Evolutionary conservation across 768 basidiomycete species (phyloP), one percentile per base, ranked within the genome.

Genomic region (Rossbeevera mucosa): DNA sequence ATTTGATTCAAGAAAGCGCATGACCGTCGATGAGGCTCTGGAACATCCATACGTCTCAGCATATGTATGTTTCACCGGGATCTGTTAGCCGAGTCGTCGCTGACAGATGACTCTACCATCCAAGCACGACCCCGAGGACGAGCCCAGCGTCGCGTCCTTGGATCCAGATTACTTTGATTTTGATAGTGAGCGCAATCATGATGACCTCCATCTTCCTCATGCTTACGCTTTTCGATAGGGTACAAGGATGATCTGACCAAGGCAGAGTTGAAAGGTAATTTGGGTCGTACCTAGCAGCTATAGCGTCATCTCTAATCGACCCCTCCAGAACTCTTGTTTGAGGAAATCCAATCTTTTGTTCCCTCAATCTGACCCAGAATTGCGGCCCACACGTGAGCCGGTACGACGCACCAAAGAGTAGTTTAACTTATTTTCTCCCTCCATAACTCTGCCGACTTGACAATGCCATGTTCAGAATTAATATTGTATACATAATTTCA

Each of bases 81-180:
- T 21, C 30, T 36, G 11, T 52, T n/a, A 7, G 16, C 44, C 20
- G 18, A 40, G 20, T 30, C 7, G 18, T 24, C 3, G 29, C 44
- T 61, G 48, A 55, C 20, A 54, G 22, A 49, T n/a, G 11, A 18
- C 2, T 40, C 21, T 29, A 24, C 53, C 45, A 21, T 54, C 50
- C 54, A 24, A 87, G 83, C 89, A 92, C 60, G 91, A 93, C 64
- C 85, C 92, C 2, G 86, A 90, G 49, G 94, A 96, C 64, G 94
- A 96, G 64, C 94, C 94, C 2, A 74, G 74, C 25, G 85, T 87
- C n/a, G 76, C 81, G 38, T 85, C 89, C 9, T 79, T 96, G 42
- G 85, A 85, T 63, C 82, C 91, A 0, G 79, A 81, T 42, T 96
- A 94, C 71, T 96, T 96, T 69, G 87, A 92, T 59, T 95, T 94